Percentiles rank a stretch among this genome's conserved stretches.
Evolutionary conservation across 768 basidiomycete species (phyloP).

Genomic region (Erythrobasidium yunnanense): DNA sequence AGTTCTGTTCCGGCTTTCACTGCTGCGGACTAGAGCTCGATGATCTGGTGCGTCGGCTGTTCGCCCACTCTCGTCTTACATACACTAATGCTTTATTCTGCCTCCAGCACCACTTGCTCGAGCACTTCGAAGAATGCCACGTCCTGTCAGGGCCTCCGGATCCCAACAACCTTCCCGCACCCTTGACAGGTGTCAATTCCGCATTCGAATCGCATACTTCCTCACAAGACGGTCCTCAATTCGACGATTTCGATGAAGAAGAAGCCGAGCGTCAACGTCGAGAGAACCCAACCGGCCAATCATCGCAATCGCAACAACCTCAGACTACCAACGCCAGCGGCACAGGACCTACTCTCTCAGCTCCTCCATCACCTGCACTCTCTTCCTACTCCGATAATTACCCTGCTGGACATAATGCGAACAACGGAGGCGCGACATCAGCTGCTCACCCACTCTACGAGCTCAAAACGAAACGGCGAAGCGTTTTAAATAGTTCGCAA

Average conservation of each 20-base stretch:
- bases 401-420: neutral
- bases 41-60: conserved; percentile 46
- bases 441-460: conserved; percentile 3
- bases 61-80: neutral
- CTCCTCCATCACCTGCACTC: conserved; percentile 24
- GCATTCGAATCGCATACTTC: neutral
- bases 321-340: neutral
- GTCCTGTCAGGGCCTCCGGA: conserved; percentile 44
- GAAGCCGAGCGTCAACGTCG: neutral
- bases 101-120: conserved; percentile 58
- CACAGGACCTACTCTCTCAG: conserved; percentile 14
- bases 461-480: conserved; percentile 8
- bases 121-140: conserved; percentile 85
- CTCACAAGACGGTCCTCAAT: neutral
- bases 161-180: neutral
- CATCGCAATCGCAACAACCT: too few species aligned
- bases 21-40: conserved; percentile 73
- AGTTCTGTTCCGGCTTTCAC: conserved; percentile 65
- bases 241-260: conserved; percentile 24
- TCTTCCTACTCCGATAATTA: conserved; percentile 20
- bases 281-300: too few species aligned
- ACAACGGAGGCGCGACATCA: neutral
- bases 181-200: neutral
- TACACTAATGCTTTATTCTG: neutral
- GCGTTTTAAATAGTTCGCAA: neutral